These are phyloP conservation scores for Xanthoceras sorbifolium DNA, from an alignment of 345 rosid genomes.

Conservation along the genomic window DNA sequence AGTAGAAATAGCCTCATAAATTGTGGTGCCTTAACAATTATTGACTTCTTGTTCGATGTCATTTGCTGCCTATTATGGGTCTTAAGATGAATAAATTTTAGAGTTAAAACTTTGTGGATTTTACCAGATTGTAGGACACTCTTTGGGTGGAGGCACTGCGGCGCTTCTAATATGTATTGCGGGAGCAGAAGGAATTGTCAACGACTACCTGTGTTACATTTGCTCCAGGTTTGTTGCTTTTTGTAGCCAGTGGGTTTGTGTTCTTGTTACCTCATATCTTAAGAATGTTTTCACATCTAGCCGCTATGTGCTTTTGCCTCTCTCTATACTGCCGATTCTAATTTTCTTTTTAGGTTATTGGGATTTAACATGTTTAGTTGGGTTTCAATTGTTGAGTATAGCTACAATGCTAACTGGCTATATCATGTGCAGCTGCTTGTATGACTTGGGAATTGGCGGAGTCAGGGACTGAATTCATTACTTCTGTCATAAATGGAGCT, in stretches of 20 bases:
- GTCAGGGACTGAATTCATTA: slow-evolving; percentile 77
- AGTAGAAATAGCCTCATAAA: background rate
- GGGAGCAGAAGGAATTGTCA: slow-evolving; percentile 76
- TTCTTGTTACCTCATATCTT: background rate
- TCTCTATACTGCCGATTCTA: background rate
- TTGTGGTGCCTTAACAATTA: background rate
- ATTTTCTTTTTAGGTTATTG: background rate
- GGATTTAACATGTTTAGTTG: background rate
- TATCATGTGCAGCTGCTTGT: slow-evolving; percentile 77
- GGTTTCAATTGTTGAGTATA: background rate
- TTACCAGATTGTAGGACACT: slow-evolving; percentile 84
- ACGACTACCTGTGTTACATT: slow-evolving; percentile 75
- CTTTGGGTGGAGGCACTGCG: slow-evolving; percentile 97
- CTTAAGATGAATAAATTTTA: slow-evolving; percentile 1
- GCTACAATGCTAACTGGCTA: background rate
- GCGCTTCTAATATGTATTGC: slow-evolving; percentile 83
- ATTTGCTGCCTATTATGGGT: slow-evolving; percentile 5
- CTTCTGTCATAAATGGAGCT: slow-evolving; percentile 80
- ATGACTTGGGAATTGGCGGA: slow-evolving; percentile 99
- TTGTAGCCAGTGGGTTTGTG: background rate
- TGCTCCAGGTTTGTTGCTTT: slow-evolving; percentile 71
- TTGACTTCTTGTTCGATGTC: background rate
- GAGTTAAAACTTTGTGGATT: slow-evolving; percentile 15
- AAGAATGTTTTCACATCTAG: background rate
- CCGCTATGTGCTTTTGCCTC: background rate